Conservation (phyloP, 2,329 filamentous ascomycete species). For the Phyllosticta citribraziliensis region DNA sequence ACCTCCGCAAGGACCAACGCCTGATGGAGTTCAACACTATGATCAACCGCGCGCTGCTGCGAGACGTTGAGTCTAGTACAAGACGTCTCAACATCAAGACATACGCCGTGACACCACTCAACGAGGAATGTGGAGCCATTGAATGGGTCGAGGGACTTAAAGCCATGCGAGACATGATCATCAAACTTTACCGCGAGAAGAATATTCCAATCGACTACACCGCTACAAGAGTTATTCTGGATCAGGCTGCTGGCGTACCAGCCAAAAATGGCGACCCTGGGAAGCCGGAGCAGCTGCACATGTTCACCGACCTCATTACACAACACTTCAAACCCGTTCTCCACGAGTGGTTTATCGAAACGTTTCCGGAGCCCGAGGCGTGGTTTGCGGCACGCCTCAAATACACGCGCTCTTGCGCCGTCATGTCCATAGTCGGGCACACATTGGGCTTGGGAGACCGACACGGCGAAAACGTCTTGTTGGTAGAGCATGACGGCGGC, state of each 20-base stretch:
- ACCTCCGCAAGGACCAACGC: constrained; percentile 91
- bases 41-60: constrained; percentile 91
- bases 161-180: constrained; percentile 82
- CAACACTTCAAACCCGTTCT: constrained; percentile 71
- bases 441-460: constrained; percentile 88
- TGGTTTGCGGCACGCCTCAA: constrained; percentile 86
- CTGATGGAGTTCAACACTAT: constrained; percentile 99
- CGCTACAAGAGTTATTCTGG: constrained; percentile 48
- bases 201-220: constrained; percentile 60
- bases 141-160: constrained; percentile 98
- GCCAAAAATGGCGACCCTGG: neutral
- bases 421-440: constrained; percentile 99
- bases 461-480: constrained; percentile 92
- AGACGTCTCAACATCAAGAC: constrained; percentile 92
- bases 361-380: constrained; percentile 81
- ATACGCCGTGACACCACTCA: constrained; percentile 91
- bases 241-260: constrained; percentile 50
- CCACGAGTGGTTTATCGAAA: constrained; percentile 89
- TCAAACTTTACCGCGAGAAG: constrained; percentile 66
- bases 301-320: constrained; percentile 58
- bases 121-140: constrained; percentile 94
- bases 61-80: constrained; percentile 81
- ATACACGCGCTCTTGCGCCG: constrained; percentile 88
- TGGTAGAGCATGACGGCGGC: constrained; percentile 88
- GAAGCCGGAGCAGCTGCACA: constrained; percentile 50